Base-by-base conservation (phyloP, 2,329 filamentous ascomycete genomes). In the Xylaria sp. region DNA sequence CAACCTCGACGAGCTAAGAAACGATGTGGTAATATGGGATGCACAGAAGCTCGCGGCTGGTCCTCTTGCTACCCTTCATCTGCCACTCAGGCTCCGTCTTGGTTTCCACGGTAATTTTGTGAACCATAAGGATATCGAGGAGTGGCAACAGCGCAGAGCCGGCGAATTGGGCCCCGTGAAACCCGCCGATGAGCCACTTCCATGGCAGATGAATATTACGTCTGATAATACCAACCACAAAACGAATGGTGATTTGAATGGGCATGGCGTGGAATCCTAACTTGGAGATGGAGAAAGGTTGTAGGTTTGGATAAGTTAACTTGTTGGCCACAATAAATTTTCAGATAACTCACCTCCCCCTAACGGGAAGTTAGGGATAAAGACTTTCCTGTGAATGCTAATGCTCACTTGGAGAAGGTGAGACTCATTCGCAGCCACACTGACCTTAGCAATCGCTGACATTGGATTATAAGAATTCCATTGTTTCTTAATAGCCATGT, bases 81-180 rank as follows among this genome's bases (percentile, higher is more conserved):
- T 83, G 58, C 82, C 82, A 0, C 65, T 83, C 27, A 79, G 80
- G 71, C 73, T 83, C 57, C 79, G 81, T 30, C 69, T 83, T 17
- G 81, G 81, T 0, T 74, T 83, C 12, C 82, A 83, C 48, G 81
- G 82, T 2, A 83, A 83, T 71, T 83, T 82, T 67, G 81, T 83
- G 2, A 79, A 80, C 45, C 76, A 81, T 36, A 69, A 76, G 0
- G 81, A 83, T 24, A 82, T 84, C n/a, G 81, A 83, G 42, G 77
- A 75, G 27, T 84, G 82, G 82, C 73, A 78, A 68, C 67, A 70
- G 67, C 73, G 81, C 17, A 77, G 82, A 36, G 75, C 73, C 6
- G 80, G 80, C 0, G 81, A 81, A 24, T 50, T 83, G n/a, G 82
- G 82, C 0, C 79, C 80, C 0, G 81, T 80, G 17, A 74, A 75